phyloP scores from a whole-genome alignment of 2,329 filamentous ascomycete species.

The Claviceps fusiformis region DNA sequence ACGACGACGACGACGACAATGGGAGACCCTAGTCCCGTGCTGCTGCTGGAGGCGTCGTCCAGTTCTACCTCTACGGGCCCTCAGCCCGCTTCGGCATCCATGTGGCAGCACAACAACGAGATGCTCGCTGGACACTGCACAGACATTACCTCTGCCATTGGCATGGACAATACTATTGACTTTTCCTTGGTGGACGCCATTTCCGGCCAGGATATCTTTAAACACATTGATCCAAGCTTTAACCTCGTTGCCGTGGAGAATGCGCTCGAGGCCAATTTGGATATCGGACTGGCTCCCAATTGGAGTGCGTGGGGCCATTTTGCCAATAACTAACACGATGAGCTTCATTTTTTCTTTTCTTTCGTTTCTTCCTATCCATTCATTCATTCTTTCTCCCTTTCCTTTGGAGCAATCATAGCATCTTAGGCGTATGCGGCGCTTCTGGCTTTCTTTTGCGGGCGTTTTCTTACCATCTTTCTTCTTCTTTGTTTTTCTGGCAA shows the following conservation, averaged over 20 bases:
- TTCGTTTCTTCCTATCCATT: neutral
- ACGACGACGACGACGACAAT: constrained; percentile 7
- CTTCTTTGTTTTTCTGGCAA: neutral
- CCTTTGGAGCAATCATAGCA: neutral
- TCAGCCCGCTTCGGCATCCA: neutral
- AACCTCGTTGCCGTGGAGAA: constrained; percentile 40
- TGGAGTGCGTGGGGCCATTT: constrained; percentile 33
- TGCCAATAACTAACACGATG: neutral
- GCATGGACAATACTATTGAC: constrained; percentile 23
- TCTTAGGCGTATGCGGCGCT: neutral
- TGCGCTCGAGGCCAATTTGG: constrained; percentile 39
- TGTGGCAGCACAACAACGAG: constrained; percentile 8
- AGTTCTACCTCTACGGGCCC: constrained; percentile 7
- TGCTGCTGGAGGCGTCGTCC: constrained; percentile 10
- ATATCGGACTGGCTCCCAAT: constrained; percentile 38
- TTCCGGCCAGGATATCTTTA: constrained; percentile 39
- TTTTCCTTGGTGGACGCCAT: constrained; percentile 28
- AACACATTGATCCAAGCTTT: constrained; percentile 41
- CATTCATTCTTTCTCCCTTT: too few relatives aligned
- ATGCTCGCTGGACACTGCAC: constrained; percentile 12
- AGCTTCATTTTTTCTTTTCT: neutral
- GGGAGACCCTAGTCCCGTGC: constrained; percentile 10
- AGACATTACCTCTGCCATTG: constrained; percentile 14
- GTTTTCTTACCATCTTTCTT: neutral
- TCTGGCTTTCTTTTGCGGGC: neutral